Base-by-base conservation (phyloP, 1,284 basidiomycete species). In the Peniophora sp. region DNA sequence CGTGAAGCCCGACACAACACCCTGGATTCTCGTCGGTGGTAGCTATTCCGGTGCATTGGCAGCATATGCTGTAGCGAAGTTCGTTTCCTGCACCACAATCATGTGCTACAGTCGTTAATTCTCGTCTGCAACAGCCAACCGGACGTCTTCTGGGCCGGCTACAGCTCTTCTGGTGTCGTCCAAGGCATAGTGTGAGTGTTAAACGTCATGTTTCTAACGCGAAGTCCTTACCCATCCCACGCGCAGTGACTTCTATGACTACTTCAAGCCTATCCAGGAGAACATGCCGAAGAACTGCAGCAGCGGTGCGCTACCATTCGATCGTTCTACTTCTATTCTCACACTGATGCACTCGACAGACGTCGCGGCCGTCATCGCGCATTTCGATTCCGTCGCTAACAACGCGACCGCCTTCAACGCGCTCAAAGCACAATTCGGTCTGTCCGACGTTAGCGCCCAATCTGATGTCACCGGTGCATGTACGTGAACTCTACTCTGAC, bases 51-150 rank as follows among this genome's bases (percentile, higher is more conserved):
- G 82, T 57, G 85, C 85, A 14, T 66, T 88, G 36, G 81, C 80
- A 1, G 78, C 79, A 55, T 89, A 79, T 77, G 81, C 83, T 1
- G 79, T 87, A 78, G 78, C 80, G 48, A 79, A 83, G 85, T 85
- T 54, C 60, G 76, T 66, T 6, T 24, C 27, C 12, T 3, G 45
- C 32, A 12, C 5, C 22, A 9, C 20, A 3, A 17, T 14, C 3
- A 17, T 10, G 22, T 11, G 5, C 47, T 36, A 19, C 22, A 17
- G 3, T 11, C 22, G 23, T 19, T 19, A 2, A 6, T 56, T 50
- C 9, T 51, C 25, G 38, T 41, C 38, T 58, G 50, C 52, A 50
- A 46, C 52, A 87, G 84, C 59, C 77, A 83, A 61, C 83, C 83
- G 0, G 77, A 70, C 19, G 59, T 85, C 16, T 89, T 89, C 65